phyloP scores from a whole-genome alignment of 1,284 basidiomycete genomes.

The Wolfiporia cocos region DNA sequence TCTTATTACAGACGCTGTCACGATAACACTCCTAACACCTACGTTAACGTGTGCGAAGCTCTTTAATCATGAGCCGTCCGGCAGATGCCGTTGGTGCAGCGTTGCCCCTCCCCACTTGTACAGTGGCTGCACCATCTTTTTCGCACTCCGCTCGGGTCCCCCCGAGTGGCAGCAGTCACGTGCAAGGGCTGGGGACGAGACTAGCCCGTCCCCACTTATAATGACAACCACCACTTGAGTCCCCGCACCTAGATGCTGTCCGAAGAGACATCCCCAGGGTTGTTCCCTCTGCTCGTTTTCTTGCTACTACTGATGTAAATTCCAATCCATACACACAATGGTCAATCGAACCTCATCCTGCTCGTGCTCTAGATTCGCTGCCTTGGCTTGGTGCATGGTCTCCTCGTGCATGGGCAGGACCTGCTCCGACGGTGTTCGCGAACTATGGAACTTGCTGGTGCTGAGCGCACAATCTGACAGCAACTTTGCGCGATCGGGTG shows the following conservation, averaged over 20 bases:
- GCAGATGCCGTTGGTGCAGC: no score
- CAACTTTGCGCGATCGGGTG: conserved; percentile 22
- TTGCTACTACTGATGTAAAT: conserved; percentile 36
- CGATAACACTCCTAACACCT: no score
- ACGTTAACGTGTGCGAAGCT: no score
- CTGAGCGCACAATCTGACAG: conserved; percentile 25
- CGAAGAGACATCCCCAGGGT: not conserved
- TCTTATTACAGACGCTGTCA: no score
- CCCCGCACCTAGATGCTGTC: not conserved
- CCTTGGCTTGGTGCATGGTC: conserved; percentile 56
- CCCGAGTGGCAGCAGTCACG: no score
- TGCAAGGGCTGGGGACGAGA: no score
- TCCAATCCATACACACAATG: conserved; percentile 4
- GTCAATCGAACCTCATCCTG: not conserved
- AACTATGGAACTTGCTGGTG: conserved; percentile 36
- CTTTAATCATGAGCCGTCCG: no score
- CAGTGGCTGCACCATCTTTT: no score
- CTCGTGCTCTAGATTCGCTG: conserved; percentile 34
- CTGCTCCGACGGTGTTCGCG: conserved; percentile 34
- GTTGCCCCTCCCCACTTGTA: no score
- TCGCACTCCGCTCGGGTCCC: no score
- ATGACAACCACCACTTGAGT: not conserved
- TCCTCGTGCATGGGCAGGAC: conserved; percentile 59
- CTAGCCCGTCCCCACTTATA: no score
- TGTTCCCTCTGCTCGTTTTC: not conserved